phyloP scores from a whole-genome alignment of 2,329 filamentous ascomycete species.

The Penicillium sp. region DNA sequence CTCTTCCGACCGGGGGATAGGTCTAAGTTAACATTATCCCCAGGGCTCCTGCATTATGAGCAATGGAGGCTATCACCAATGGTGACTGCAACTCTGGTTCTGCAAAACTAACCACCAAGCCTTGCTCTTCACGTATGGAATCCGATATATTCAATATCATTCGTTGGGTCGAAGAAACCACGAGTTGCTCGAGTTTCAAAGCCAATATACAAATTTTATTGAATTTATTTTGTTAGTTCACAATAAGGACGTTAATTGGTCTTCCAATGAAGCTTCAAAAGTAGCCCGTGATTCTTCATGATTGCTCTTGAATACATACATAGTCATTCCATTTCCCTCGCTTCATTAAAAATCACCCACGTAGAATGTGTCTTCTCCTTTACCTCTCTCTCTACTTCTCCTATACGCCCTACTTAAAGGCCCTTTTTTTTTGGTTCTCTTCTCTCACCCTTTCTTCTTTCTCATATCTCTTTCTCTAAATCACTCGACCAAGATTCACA shows the following conservation, averaged over 20 bases:
- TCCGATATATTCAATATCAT: neutral
- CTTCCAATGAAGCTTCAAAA: neutral
- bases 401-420: no score
- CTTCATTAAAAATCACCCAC: neutral
- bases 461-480: neutral
- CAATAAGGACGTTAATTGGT: neutral
- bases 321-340: neutral
- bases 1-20: no score
- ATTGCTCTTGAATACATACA: neutral
- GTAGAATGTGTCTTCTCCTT: neutral
- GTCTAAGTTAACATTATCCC: neutral
- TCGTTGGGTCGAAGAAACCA: no score
- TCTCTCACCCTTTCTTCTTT: neutral
- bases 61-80: neutral
- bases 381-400: neutral
- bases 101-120: neutral
- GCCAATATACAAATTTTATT: neutral
- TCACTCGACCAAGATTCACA: neutral
- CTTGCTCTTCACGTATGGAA: neutral
- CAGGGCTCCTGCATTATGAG: neutral
- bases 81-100: neutral
- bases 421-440: neutral
- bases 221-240: neutral
- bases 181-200: no score
- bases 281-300: neutral